Conservation (phyloP, 345 rosid genomes). For the Excoecaria cochinchinensis region DNA sequence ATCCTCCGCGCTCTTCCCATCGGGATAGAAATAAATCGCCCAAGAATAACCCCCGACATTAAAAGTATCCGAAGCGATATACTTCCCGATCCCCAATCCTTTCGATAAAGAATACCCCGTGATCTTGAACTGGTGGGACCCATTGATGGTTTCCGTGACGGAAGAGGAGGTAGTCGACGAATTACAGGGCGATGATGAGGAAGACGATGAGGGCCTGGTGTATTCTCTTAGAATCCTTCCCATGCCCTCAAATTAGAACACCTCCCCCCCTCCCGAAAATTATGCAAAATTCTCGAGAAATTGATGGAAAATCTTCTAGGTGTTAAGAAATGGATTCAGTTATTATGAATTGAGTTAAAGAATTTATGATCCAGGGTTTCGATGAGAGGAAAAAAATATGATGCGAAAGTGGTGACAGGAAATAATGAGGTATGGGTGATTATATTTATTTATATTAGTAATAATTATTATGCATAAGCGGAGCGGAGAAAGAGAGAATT, state of each 20-base stretch:
- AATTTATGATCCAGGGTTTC: not conserved
- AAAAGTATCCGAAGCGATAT: slow-evolving; percentile 25
- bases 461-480: not conserved
- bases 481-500: not conserved
- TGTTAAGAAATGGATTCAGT: not conserved
- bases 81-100: slow-evolving; percentile 26
- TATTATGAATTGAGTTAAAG: not conserved
- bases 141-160: slow-evolving; percentile 23
- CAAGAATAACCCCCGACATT: slow-evolving; percentile 22
- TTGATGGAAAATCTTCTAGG: slow-evolving; percentile 26
- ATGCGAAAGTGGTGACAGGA: slow-evolving; percentile 15
- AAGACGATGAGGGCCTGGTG: slow-evolving; percentile 24
- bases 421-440: not conserved
- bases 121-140: slow-evolving; percentile 27
- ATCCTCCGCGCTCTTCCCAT: slow-evolving; percentile 27
- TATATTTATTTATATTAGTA: too few species aligned
- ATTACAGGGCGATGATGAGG: slow-evolving; percentile 25
- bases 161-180: slow-evolving; percentile 20
- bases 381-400: not conserved
- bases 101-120: slow-evolving; percentile 22
- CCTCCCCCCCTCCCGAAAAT: not conserved
- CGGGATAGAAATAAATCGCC: slow-evolving; percentile 33
- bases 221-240: slow-evolving; percentile 41
- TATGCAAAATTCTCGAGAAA: slow-evolving; percentile 2
- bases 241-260: slow-evolving; percentile 26